Conservation (phyloP, 768 basidiomycete genomes). For the Chalciporus piperatus region DNA sequence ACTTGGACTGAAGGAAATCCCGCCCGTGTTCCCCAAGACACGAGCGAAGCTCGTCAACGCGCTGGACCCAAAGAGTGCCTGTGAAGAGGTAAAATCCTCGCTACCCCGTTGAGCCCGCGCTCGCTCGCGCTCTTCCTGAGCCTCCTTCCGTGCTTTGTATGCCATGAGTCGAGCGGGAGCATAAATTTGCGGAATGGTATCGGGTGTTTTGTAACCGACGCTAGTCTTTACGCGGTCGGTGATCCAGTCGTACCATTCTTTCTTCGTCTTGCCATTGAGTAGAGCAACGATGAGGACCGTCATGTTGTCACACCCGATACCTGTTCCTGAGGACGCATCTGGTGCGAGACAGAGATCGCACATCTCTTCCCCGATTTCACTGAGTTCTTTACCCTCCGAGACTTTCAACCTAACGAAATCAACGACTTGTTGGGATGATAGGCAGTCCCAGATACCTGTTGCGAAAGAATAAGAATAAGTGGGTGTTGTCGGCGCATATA, state of each 20-base stretch:
- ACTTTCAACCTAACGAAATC: slow-evolving; percentile 84
- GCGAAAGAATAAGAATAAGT: slow-evolving; percentile 4
- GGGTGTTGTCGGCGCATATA: neutral
- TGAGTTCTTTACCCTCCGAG: slow-evolving; percentile 71
- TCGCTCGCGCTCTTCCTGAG: slow-evolving; percentile 48
- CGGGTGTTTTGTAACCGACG: slow-evolving; percentile 78
- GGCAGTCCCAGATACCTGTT: slow-evolving; percentile 96
- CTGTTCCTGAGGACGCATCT: slow-evolving; percentile 84
- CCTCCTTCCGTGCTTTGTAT: slow-evolving; percentile 61
- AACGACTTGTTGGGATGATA: slow-evolving; percentile 88
- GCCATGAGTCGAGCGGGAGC: slow-evolving; percentile 58
- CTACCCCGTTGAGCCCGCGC: slow-evolving; percentile 33
- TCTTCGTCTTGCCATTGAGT: slow-evolving; percentile 80
- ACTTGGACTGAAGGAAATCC: slow-evolving; percentile 64
- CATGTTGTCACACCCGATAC: slow-evolving; percentile 99
- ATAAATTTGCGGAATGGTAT: slow-evolving; percentile 72
- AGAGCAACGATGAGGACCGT: slow-evolving; percentile 90
- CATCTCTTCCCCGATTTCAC: slow-evolving; percentile 85
- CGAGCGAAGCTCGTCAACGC: slow-evolving; percentile 50
- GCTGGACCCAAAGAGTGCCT: slow-evolving; percentile 33
- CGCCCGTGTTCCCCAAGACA: slow-evolving; percentile 54
- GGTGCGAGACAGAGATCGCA: slow-evolving; percentile 94
- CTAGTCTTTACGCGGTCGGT: slow-evolving; percentile 72
- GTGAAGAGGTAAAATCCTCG: slow-evolving; percentile 26
- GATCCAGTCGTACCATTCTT: slow-evolving; percentile 92